A percentile compares a stretch with the other conserved stretches of the same genome.
Evolutionary conservation across 148 eudicot species (phyloP).

Genomic region (Arctostaphylos glauca): DNA sequence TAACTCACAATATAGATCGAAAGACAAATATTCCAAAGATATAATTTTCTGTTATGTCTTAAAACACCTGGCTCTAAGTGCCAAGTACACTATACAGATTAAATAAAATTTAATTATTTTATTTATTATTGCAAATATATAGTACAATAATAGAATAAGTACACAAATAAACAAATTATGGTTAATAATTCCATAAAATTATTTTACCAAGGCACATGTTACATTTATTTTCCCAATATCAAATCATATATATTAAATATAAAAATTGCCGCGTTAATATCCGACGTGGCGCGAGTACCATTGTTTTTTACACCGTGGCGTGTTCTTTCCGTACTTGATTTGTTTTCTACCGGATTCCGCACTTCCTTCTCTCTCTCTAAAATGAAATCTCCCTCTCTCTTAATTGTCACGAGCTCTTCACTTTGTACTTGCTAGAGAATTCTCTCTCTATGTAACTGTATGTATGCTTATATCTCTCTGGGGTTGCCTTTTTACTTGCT

Average conservation of each 20-base stretch:
- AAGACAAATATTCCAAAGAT: too few relatives aligned
- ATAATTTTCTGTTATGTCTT: too few relatives aligned
- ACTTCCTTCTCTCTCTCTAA: background rate
- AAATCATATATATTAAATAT: background rate
- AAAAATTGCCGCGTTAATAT: background rate
- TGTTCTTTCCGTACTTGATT: background rate
- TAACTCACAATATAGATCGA: too few relatives aligned
- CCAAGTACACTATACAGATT: too few relatives aligned
- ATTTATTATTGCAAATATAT: too few relatives aligned
- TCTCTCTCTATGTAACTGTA: background rate
- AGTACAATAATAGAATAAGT: background rate
- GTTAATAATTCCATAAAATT: background rate
- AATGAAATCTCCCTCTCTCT: background rate
- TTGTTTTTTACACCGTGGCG: slow-evolving; percentile 11
- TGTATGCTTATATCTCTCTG: background rate
- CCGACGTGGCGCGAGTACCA: slow-evolving; percentile 15
- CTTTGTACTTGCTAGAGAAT: background rate
- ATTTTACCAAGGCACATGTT: background rate
- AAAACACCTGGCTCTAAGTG: too few relatives aligned
- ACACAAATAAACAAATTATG: background rate
- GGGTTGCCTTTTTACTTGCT: background rate
- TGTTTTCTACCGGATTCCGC: background rate
- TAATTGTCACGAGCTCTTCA: slow-evolving; percentile 3
- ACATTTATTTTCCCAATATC: background rate
- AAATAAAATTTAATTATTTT: too few relatives aligned